These are phyloP conservation scores for Euphrasia confusa DNA, from an alignment of 257 asterid species.

Conservation along the genomic window DNA sequence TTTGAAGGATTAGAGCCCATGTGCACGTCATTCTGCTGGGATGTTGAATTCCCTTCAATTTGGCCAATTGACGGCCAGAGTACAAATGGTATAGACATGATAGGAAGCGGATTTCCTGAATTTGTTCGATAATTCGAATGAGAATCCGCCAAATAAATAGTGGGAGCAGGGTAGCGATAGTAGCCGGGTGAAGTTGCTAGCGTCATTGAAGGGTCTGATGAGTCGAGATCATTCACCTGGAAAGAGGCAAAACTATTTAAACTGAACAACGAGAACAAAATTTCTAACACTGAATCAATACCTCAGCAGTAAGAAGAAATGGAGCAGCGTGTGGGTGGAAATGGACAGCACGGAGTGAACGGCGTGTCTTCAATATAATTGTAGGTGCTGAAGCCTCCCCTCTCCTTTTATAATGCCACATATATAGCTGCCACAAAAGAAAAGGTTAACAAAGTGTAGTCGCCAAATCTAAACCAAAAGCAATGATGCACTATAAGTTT, in stretches of 20 bases:
- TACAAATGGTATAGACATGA: slow-evolving; percentile 70
- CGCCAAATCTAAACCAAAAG: slow-evolving; percentile 20
- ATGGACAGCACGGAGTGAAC: slow-evolving; percentile 98
- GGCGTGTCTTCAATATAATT: slow-evolving; percentile 82
- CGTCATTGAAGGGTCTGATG: slow-evolving; percentile 89
- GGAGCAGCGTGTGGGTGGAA: slow-evolving; percentile 98
- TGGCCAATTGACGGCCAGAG: slow-evolving; percentile 71
- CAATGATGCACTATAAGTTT: slow-evolving; percentile 22
- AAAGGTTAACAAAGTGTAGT: slow-evolving; percentile 24
- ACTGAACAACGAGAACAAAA: slow-evolving; percentile 13
- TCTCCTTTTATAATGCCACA: slow-evolving; percentile 84
- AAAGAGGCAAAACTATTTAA: slow-evolving; percentile 23
- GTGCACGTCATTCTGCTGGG: slow-evolving; percentile 47
- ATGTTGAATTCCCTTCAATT: slow-evolving; percentile 43
- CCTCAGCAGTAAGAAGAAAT: slow-evolving; percentile 98
- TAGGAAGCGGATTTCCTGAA: slow-evolving; percentile 65
- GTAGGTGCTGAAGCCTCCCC: slow-evolving; percentile 85
- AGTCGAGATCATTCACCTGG: slow-evolving; percentile 86
- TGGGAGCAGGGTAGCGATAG: slow-evolving; percentile 87
- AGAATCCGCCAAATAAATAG: slow-evolving; percentile 80
- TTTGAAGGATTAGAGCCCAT: slow-evolving; percentile 39
- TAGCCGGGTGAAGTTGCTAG: slow-evolving; percentile 86
- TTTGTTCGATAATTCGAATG: slow-evolving; percentile 58
- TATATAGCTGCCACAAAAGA: slow-evolving; percentile 62
- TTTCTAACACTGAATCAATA: slow-evolving; percentile 28